Conservation (phyloP, 257 asterid genomes). For the Solanum appendiculatum region DNA sequence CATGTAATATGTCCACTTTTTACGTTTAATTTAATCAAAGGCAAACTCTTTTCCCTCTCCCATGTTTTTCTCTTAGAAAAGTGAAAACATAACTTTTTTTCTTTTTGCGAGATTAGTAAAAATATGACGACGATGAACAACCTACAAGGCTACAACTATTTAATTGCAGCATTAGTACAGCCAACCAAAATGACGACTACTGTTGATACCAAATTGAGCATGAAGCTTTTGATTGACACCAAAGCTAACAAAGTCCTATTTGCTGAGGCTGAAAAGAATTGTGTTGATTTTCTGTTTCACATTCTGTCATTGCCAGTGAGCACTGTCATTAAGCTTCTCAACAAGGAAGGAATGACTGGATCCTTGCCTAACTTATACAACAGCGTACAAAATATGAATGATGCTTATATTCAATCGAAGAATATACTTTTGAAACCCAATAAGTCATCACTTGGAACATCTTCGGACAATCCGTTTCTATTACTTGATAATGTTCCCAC, state of each 20-base stretch:
- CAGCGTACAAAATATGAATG: neutral
- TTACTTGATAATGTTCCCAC: neutral
- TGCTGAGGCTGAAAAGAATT: neutral
- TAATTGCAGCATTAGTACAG: no score
- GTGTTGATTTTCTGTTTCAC: neutral
- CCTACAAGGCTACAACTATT: no score
- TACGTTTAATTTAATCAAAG: no score
- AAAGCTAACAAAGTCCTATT: neutral
- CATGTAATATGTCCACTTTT: no score
- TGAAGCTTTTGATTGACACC: neutral
- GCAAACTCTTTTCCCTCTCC: no score
- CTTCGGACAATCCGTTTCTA: neutral
- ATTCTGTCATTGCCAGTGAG: neutral
- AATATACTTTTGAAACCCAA: neutral
- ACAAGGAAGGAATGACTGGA: neutral
- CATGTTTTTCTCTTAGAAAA: no score
- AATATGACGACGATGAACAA: no score
- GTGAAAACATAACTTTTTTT: no score
- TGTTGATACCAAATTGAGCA: neutral
- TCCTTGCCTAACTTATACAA: neutral
- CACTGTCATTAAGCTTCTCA: neutral
- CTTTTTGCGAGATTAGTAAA: no score
- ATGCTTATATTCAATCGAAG: neutral
- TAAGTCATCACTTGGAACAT: neutral
- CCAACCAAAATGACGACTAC: neutral